Evolutionary conservation across 805 yeast genomes (phyloP).

Genomic region (Yamadazyma nakazawae): DNA sequence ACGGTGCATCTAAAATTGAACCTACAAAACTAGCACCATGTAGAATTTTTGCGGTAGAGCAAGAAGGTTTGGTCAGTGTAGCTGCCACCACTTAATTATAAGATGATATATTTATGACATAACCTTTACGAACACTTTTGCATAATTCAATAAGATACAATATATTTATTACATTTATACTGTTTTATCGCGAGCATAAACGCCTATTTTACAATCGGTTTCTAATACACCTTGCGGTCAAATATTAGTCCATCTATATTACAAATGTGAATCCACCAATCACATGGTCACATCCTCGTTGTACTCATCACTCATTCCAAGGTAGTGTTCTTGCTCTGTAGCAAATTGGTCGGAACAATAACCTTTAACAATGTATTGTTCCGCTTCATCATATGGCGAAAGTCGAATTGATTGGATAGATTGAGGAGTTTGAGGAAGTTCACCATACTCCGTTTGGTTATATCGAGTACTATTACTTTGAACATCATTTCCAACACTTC

Average conservation of each 20-base stretch:
- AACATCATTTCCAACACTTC: background rate
- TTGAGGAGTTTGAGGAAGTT: slow-evolving; percentile 25
- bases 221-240: background rate
- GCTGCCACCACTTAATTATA: background rate
- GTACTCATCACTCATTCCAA: slow-evolving; percentile 32
- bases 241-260: background rate
- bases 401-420: slow-evolving; percentile 17
- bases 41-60: slow-evolving; percentile 24
- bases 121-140: no score
- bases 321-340: slow-evolving; percentile 35
- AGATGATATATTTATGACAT: no score
- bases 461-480: background rate
- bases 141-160: no score
- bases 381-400: slow-evolving; percentile 40
- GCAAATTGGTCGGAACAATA: slow-evolving; percentile 15
- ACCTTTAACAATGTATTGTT: slow-evolving; percentile 35
- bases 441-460: slow-evolving; percentile 5
- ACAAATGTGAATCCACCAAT: background rate
- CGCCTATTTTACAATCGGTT: background rate
- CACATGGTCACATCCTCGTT: slow-evolving; percentile 5
- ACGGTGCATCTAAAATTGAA: slow-evolving; percentile 1
- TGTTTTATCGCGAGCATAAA: slow-evolving; percentile 2
- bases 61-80: slow-evolving; percentile 24
- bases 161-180: slow-evolving; percentile 2
- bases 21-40: slow-evolving; percentile 14